Base-by-base conservation (phyloP, 805 yeast genomes). In the Sugiyamaella americana region DNA sequence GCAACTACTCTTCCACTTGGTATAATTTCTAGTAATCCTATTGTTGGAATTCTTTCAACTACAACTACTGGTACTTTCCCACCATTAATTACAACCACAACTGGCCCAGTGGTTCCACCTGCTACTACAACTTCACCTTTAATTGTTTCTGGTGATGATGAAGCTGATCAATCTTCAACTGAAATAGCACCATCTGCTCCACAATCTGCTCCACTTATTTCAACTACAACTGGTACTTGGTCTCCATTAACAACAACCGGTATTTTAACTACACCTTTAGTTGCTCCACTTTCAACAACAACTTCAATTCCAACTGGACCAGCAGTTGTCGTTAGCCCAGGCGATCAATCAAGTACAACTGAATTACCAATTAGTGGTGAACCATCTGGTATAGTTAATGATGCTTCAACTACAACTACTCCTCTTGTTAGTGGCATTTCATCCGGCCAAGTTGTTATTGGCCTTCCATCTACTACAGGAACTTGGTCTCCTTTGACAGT, bases 391-490 rank as follows among this genome's bases (percentile, higher is more conserved):
- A 13, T 22, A n/a, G 40, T 24, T 23, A 19, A 34, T 23, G 40
- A 18, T 16, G 35, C n/a, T 30, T 44, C 52, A 17, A 19, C 40
- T 4, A 20, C 47, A 5, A 42, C 32, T n/a, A 50, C 42, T 21
- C 36, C 52, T 10, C 24, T 47, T 8, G 23, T 39, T 11, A 40
- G 46, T 5, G 37, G 44, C 3, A 45, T 41, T 37, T 36, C 43
- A n/a, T 11, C 38, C 16, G 5, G 43, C 23, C 40, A 6, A 24
- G n/a, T 17, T 41, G 13, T 18, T 17, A 10, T 18, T 43, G 20
- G 22, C 18, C 11, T 23, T 22, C 17, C 45, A 24, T 20, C 49
- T 43, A 44, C 32, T 34, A 17, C 20, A 18, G 43, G 17, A 24
- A 24, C 40, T 13, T 10, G 20, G 20, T 35, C 11, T 6, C 20